Conservation (phyloP, 164 flowering plant species). For the Akebia trifoliata region DNA sequence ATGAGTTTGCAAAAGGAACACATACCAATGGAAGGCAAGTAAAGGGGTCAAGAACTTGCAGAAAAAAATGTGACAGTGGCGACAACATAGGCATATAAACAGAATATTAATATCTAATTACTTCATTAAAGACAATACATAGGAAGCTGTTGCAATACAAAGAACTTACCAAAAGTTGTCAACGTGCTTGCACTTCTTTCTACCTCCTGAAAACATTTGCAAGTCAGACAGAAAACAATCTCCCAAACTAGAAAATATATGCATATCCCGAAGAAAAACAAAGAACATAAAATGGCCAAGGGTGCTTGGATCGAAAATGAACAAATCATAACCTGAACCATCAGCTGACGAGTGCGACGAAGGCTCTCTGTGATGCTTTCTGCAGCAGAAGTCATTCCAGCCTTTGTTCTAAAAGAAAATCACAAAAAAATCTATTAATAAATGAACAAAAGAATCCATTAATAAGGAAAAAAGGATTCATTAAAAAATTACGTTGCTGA, state of each 20-base stretch:
- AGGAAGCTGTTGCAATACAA: background rate
- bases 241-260: background rate
- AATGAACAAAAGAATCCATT: too few relatives aligned
- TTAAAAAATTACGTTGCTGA: background rate
- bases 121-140: background rate
- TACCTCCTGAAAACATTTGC: conserved; percentile 58
- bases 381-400: conserved; percentile 94
- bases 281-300: background rate
- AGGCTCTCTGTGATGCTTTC: conserved; percentile 93
- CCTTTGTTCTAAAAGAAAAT: conserved; percentile 64
- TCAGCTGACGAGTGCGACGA: conserved; percentile 81
- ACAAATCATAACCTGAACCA: conserved; percentile 67
- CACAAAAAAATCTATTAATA: background rate
- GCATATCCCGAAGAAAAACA: background rate
- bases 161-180: conserved; percentile 64
- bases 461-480: too few relatives aligned
- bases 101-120: background rate
- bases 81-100: background rate
- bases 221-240: background rate
- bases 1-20: background rate
- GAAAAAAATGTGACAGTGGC: background rate
- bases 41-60: background rate
- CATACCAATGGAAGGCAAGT: background rate
- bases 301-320: background rate
- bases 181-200: conserved; percentile 81